phyloP scores from a whole-genome alignment of 2,329 filamentous ascomycete genomes.

The Hawksworthiomyces lignivorus region DNA sequence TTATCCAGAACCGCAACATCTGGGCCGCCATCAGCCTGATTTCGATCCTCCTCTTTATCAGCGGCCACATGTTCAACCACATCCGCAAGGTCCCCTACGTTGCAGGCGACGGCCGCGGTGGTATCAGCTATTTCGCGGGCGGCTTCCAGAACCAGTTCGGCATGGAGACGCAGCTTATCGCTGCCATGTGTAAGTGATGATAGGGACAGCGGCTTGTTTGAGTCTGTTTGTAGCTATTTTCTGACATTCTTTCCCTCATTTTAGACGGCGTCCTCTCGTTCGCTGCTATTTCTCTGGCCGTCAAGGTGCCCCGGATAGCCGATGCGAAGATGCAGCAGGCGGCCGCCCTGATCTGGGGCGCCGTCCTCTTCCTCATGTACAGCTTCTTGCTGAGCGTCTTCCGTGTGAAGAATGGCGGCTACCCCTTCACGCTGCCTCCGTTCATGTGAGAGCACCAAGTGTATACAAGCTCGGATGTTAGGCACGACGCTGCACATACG shows the following conservation, averaged over 20 bases:
- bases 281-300: conserved; percentile 78
- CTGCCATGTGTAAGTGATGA: conserved; percentile 74
- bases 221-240: background rate
- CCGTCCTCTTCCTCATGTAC: conserved; percentile 73
- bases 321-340: conserved; percentile 72
- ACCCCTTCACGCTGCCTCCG: conserved; percentile 89
- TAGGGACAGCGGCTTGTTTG: too few species aligned
- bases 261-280: conserved; percentile 69
- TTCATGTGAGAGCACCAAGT: too few species aligned
- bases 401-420: conserved; percentile 87
- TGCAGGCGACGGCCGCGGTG: conserved; percentile 72
- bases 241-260: background rate
- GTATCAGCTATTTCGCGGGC: conserved; percentile 79
- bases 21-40: conserved; percentile 91
- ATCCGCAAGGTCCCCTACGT: conserved; percentile 96
- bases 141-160: conserved; percentile 94
- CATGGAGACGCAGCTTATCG: conserved; percentile 90
- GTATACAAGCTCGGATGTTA: too few species aligned
- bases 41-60: conserved; percentile 83
- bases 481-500: too few species aligned
- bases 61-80: conserved; percentile 99
- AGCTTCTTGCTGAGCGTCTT: conserved; percentile 93
- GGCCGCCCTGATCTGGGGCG: conserved; percentile 72
- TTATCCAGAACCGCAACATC: conserved; percentile 83
- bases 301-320: conserved; percentile 85